Conservation (phyloP, 129 eudicot species). For the Tanacetum coccineum region DNA sequence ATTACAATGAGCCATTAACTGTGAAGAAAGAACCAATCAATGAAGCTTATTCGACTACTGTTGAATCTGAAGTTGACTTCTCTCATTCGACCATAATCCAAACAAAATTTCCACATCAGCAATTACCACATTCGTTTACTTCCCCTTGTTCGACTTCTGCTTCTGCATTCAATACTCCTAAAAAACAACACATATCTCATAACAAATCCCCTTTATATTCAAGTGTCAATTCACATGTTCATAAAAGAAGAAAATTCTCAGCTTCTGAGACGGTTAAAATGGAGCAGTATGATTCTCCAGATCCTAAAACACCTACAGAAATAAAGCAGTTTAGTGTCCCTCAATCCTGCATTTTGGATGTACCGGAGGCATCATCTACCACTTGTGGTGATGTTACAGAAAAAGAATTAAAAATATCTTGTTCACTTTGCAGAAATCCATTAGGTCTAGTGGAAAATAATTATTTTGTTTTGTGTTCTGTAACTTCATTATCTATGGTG, state of each 20-base stretch:
- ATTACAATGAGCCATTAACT: constrained; percentile 33
- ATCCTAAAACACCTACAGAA: constrained; percentile 34
- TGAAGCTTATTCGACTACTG: constrained; percentile 18
- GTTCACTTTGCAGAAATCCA: constrained; percentile 57
- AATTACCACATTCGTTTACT: constrained; percentile 23
- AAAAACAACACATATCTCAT: constrained; percentile 32
- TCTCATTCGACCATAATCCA: constrained; percentile 42
- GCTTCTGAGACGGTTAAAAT: constrained; percentile 32
- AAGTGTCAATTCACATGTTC: constrained; percentile 59
- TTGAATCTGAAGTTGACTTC: constrained; percentile 42
- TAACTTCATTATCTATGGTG: constrained; percentile 45
- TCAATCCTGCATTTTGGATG: constrained; percentile 18
- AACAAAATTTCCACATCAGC: constrained; percentile 35
- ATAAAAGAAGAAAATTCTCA: constrained; percentile 53
- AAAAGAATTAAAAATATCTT: constrained; percentile 46
- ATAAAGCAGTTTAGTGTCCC: constrained; percentile 16
- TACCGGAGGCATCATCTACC: constrained; percentile 26
- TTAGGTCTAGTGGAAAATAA: constrained; percentile 69
- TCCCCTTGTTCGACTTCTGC: constrained; percentile 25
- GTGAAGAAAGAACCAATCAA: constrained; percentile 58
- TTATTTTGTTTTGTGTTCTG: constrained; percentile 41
- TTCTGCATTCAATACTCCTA: constrained; percentile 50
- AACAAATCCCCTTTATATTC: constrained; percentile 36
- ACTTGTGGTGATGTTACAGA: constrained; percentile 38
- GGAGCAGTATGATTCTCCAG: constrained; percentile 27